Conservation (phyloP, 371 early-diverging fungal genomes). For the Mucor indicus region DNA sequence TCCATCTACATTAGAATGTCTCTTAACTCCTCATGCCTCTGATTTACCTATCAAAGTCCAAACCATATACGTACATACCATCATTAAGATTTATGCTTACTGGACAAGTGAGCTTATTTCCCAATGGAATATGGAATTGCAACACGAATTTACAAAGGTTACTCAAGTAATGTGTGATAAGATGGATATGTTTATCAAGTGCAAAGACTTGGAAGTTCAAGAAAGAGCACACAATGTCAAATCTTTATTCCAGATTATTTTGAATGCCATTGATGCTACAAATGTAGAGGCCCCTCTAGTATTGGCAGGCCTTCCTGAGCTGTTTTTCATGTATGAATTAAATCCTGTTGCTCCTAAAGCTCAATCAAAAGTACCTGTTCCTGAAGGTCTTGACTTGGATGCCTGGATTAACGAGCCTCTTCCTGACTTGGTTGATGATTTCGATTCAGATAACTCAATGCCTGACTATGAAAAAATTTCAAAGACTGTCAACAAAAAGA, state of each 20-base stretch:
- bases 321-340: slow-evolving; percentile 80
- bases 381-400: slow-evolving; percentile 87
- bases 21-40: slow-evolving; percentile 53
- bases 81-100: slow-evolving; percentile 70
- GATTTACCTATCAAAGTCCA: slow-evolving; percentile 64
- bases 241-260: slow-evolving; percentile 56
- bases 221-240: slow-evolving; percentile 65
- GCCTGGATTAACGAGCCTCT: slow-evolving; percentile 73
- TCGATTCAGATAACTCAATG: slow-evolving; percentile 33
- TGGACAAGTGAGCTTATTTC: slow-evolving; percentile 63
- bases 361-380: slow-evolving; percentile 85
- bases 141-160: slow-evolving; percentile 45
- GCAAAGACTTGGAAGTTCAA: slow-evolving; percentile 76
- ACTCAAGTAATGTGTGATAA: slow-evolving; percentile 53
- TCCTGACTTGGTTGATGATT: slow-evolving; percentile 54
- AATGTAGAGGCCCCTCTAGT: slow-evolving; percentile 23
- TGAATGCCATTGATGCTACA: slow-evolving; percentile 22
- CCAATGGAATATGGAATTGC: slow-evolving; percentile 55
- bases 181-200: slow-evolving; percentile 49
- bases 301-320: slow-evolving; percentile 53
- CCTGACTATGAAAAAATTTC: background rate
- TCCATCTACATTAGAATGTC: slow-evolving; percentile 52
- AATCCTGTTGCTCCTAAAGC: slow-evolving; percentile 94
- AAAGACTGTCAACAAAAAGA: background rate
- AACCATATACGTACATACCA: slow-evolving; percentile 68